Conservation (phyloP, 805 yeast genomes). For the Suhomyces tanzawaensis region DNA sequence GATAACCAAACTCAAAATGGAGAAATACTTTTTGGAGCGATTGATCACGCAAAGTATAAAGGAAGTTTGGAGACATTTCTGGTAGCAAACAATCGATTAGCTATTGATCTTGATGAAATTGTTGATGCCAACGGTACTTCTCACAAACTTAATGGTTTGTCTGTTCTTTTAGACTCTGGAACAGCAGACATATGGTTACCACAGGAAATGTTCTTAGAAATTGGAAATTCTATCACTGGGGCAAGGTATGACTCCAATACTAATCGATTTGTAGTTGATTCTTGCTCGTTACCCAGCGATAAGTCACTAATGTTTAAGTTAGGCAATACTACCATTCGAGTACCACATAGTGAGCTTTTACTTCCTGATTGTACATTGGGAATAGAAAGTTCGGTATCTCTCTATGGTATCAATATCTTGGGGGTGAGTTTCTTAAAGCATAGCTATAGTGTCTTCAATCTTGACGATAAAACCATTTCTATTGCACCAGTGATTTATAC, state of each 20-base stretch:
- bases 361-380: slow-evolving; percentile 5
- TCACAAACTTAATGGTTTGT: background rate
- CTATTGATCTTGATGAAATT: background rate
- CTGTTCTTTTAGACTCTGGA: slow-evolving; percentile 18
- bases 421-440: slow-evolving; percentile 28
- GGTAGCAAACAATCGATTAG: background rate
- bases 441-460: slow-evolving; percentile 24
- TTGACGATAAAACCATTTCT: slow-evolving; percentile 22
- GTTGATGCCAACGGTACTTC: background rate
- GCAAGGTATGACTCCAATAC: background rate
- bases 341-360: slow-evolving; percentile 6
- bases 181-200: slow-evolving; percentile 20
- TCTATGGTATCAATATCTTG: slow-evolving; percentile 10
- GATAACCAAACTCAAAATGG: background rate
- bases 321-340: slow-evolving; percentile 1
- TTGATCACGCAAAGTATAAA: slow-evolving; percentile 1
- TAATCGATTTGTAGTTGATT: slow-evolving; percentile 1
- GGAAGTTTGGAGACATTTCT: slow-evolving; percentile 1
- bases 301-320: slow-evolving; percentile 4
- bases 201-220: slow-evolving; percentile 5
- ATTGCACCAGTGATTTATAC: slow-evolving; percentile 24
- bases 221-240: slow-evolving; percentile 14
- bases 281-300: slow-evolving; percentile 2
- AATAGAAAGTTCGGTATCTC: background rate
- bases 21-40: slow-evolving; percentile 2